Percentiles rank a stretch among this genome's conserved stretches.
Evolutionary conservation across 805 yeast genomes (phyloP).

Genomic region (Candida methanosorbosa): DNA sequence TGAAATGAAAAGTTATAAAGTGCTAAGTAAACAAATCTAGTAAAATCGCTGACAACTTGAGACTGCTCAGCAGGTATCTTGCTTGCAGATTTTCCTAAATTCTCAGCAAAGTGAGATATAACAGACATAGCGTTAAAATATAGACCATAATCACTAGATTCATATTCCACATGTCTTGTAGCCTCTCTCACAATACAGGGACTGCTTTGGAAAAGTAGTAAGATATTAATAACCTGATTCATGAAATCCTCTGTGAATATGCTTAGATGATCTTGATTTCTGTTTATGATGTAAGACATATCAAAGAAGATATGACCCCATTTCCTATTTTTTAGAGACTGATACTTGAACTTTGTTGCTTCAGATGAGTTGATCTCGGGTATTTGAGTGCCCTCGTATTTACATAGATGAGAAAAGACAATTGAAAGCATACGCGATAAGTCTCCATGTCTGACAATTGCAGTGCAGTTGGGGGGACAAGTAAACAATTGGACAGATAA

Average conservation of each 20-base stretch:
- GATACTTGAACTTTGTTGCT: conserved; percentile 2
- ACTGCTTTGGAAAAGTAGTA: conserved; percentile 67
- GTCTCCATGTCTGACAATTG: conserved; percentile 57
- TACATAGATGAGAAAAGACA: conserved; percentile 53
- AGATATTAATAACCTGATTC: conserved; percentile 53
- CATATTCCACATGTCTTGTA: conserved; percentile 82
- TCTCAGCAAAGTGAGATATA: conserved; percentile 52
- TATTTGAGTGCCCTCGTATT: neutral
- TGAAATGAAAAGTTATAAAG: neutral
- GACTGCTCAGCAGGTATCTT: conserved; percentile 6
- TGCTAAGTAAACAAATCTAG: neutral
- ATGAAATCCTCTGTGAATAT: conserved; percentile 40
- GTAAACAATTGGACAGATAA: conserved; percentile 84
- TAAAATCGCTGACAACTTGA: neutral
- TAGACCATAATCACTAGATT: conserved; percentile 71
- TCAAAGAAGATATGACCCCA: conserved; percentile 78
- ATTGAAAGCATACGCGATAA: conserved; percentile 52
- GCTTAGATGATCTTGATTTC: conserved; percentile 48
- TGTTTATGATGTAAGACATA: conserved; percentile 64
- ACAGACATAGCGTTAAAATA: conserved; percentile 64
- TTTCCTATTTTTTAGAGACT: conserved; percentile 53
- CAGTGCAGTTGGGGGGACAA: conserved; percentile 70
- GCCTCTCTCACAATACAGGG: conserved; percentile 71
- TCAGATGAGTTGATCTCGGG: neutral
- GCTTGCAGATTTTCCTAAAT: conserved; percentile 37